phyloP scores from a whole-genome alignment of 169 alveolate species.

The Neospora caninum region DNA sequence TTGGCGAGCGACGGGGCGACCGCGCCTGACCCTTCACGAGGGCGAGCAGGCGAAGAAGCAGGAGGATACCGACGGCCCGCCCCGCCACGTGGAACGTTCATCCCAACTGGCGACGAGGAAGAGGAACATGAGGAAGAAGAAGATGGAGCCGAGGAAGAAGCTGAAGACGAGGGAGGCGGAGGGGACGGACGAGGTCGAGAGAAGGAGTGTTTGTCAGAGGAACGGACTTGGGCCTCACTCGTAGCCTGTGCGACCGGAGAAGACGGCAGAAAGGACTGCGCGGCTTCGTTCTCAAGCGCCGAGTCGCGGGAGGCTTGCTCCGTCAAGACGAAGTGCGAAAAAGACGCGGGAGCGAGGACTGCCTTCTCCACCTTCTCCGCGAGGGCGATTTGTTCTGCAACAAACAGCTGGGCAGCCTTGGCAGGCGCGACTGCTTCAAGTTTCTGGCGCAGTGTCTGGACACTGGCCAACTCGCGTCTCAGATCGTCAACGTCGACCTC shows the following conservation, averaged over 20 bases:
- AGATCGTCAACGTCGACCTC: neutral
- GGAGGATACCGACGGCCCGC: neutral
- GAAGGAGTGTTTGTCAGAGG: neutral
- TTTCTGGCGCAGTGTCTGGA: neutral
- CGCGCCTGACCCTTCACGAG: neutral
- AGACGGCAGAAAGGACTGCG: neutral
- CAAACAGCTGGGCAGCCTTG: neutral
- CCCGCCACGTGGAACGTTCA: neutral
- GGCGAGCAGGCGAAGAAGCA: neutral
- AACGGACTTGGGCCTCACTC: neutral
- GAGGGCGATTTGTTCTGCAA: conserved; percentile 72
- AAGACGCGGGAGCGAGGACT: neutral
- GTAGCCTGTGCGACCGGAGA: neutral
- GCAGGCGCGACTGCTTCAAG: neutral
- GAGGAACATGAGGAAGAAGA: neutral
- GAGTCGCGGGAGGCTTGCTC: neutral
- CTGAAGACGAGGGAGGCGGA: neutral
- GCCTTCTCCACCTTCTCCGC: conserved; percentile 66
- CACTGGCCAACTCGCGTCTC: neutral
- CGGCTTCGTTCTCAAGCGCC: neutral
- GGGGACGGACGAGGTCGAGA: neutral
- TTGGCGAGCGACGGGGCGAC: neutral
- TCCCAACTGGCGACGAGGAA: neutral
- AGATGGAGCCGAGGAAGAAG: neutral
- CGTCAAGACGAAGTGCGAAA: neutral